Evolutionary conservation across 2,329 filamentous ascomycete species (phyloP), one percentile per base, ranked within the genome.

Genomic region (Chlorencoelia australis): DNA sequence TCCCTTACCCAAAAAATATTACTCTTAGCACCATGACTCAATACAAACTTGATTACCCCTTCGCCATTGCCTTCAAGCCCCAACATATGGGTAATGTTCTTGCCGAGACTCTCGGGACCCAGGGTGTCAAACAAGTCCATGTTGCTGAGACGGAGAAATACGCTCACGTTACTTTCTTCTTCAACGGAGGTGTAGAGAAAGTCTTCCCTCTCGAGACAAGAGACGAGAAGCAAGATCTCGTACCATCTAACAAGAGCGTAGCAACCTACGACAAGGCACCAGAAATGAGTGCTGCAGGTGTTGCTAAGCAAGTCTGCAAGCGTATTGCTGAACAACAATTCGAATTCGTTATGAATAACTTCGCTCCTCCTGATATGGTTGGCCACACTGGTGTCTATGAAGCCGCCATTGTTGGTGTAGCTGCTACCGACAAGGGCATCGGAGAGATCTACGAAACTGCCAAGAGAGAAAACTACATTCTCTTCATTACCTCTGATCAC

Each of bases 321-420:
- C 79, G 88, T 41, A 80, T 98, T 48, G 74, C 63, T 17, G 85
- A 93, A 62, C 76, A 81, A 56, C 78, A 83, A 58, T 95, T 88
- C 65, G 87, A 91, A 57, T 96, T 98, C 58, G 71, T 98, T 62
- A 98, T 98, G 91, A 95, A 96, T 79, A 98, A 98, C 77, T 96
- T 98, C 64, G 91, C 91, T 27, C 91, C 91, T 27, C 91, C 91
- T 13, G 91, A 98, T 67, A 98, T 98, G 91, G 91, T 98, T 48
- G 91, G 91, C 51, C 91, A 98, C 69, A 98, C 91, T 8, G 91
- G 91, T 58, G 87, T 94, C 42, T 96, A 96, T 65, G 81, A 96
- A 53, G 89, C 91, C 19, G 91, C 91, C 39, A 79, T 98, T 45
- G 59, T 91, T 55, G 91, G 79, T 52, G 81, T 82, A 51, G 71